phyloP scores from a whole-genome alignment of 768 basidiomycete species.

The Daedaleopsis sinensis region DNA sequence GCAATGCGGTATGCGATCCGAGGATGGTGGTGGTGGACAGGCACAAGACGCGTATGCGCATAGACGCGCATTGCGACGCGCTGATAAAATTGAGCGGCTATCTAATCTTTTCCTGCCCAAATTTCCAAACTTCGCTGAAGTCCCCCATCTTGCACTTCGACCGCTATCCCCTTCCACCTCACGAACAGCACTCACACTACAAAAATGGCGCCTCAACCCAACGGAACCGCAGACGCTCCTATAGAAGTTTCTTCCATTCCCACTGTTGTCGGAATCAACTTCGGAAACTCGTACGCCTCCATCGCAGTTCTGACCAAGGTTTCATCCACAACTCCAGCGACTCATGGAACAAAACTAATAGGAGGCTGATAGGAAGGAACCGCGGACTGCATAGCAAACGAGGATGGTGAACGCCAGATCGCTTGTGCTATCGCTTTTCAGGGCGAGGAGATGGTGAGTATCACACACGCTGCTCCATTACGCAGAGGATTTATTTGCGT shows the following conservation, averaged over 20 bases:
- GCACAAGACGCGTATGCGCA: not conserved
- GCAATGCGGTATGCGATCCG: not conserved
- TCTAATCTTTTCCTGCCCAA: slow-evolving; percentile 10
- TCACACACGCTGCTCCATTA: slow-evolving; percentile 5
- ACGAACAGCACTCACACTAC: not conserved
- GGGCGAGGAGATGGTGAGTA: slow-evolving; percentile 85
- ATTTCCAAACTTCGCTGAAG: slow-evolving; percentile 12
- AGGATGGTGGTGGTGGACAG: not conserved
- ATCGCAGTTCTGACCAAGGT: slow-evolving; percentile 97
- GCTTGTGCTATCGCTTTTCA: slow-evolving; percentile 91
- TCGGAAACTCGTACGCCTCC: slow-evolving; percentile 93
- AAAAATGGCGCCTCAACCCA: slow-evolving; percentile 48
- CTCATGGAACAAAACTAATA: too few relatives aligned
- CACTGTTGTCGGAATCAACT: slow-evolving; percentile 90
- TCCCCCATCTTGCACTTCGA: not conserved
- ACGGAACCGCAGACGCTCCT: slow-evolving; percentile 53
- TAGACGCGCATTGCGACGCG: slow-evolving; percentile 10
- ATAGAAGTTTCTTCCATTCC: slow-evolving; percentile 41
- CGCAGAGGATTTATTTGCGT: not conserved
- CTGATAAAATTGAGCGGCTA: slow-evolving; percentile 8
- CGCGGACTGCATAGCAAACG: slow-evolving; percentile 95
- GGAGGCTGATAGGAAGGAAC: slow-evolving; percentile 68
- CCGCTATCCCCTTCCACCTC: not conserved
- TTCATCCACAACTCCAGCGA: slow-evolving; percentile 26
- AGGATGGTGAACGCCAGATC: slow-evolving; percentile 98